Evolutionary conservation across 345 rosid species (phyloP), one percentile per base, ranked within the genome.

Genomic region (Theobroma cacao): DNA sequence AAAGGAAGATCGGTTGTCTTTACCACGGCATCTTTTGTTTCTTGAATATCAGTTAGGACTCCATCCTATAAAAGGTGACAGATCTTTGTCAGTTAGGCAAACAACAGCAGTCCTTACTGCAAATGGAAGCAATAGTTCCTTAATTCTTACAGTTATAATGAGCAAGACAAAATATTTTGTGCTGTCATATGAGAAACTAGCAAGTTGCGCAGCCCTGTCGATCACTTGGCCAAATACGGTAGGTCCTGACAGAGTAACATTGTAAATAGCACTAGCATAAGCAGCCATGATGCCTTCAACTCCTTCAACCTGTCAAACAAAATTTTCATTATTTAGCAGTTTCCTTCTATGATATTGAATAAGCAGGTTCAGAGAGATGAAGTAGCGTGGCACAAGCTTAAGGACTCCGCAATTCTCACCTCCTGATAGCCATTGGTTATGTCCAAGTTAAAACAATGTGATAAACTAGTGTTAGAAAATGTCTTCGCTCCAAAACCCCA

Each of bases 401-500:
- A n/a, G n/a, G n/a, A n/a, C n/a, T n/a, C n/a, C n/a, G n/a, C n/a
- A n/a, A 58, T 38, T 28, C 83, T 43, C 80, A 94, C 98, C 92
- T 91, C 98, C n/a, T n/a, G n/a, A 74, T 47, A 84, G 78, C 74
- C 82, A 62, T 62, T 62, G 79, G 65, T 63, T n/a, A 92, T 91
- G 77, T 90, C 90, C 85, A 94, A 82, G 89, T 92, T 89, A 77
- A 91, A 94, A 82, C 92, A 92, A 81, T 94, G 98, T 9, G 97
- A 94, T 43, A 94, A 79, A 1, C 74, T n/a, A n/a, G n/a, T 31
- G 48, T 90, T 88, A 78, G 75, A 70, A 10, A 79, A 75, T 26
- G 91, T 85, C 85, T 86, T 88, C 80, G 91, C 98, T 20, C 98
- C 97, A 79, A 91, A 94, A 24, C 95, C 98, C 97, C 94, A 92